Percentiles rank a stretch among this genome's conserved stretches.
phyloP scores from a whole-genome alignment of 2,329 filamentous ascomycete genomes.

The Botrytis fragariae region DNA sequence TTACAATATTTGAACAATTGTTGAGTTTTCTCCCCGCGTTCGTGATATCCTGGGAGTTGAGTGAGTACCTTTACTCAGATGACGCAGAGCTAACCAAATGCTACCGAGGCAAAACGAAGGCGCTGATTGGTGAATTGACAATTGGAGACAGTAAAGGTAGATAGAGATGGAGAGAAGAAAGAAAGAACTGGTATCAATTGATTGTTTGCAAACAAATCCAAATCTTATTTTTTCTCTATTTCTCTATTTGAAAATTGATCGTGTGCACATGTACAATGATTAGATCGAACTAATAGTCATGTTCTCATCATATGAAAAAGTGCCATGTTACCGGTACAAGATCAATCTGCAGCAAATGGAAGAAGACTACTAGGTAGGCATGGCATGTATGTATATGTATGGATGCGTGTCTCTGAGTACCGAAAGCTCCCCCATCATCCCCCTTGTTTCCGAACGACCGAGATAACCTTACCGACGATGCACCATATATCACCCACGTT shows the following conservation, averaged over 20 bases:
- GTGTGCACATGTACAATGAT: not conserved
- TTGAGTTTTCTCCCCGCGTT: slow-evolving; percentile 20
- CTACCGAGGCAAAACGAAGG: slow-evolving; percentile 19
- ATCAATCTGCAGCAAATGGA: not conserved
- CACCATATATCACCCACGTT: not conserved
- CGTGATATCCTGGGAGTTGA: slow-evolving; percentile 8
- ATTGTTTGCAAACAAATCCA: slow-evolving; percentile 15
- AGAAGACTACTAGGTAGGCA: not conserved
- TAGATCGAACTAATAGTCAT: not conserved
- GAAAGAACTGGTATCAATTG: slow-evolving; percentile 1
- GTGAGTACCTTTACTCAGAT: slow-evolving; percentile 14
- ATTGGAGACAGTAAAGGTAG: not conserved
- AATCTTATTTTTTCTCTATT: not conserved
- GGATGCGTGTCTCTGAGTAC: not conserved
- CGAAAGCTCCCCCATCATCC: not conserved
- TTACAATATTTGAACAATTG: not conserved
- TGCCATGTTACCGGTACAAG: not conserved
- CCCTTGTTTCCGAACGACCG: slow-evolving; percentile 18
- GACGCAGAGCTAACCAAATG: slow-evolving; percentile 18
- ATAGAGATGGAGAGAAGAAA: not conserved
- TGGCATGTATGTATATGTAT: not conserved
- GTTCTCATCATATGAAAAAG: not conserved
- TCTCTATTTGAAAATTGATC: slow-evolving; percentile 2
- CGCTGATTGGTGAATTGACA: not conserved
- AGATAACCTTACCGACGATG: not conserved